Conservation (phyloP, 1,284 basidiomycete genomes). For the Malassezia dermatis region DNA sequence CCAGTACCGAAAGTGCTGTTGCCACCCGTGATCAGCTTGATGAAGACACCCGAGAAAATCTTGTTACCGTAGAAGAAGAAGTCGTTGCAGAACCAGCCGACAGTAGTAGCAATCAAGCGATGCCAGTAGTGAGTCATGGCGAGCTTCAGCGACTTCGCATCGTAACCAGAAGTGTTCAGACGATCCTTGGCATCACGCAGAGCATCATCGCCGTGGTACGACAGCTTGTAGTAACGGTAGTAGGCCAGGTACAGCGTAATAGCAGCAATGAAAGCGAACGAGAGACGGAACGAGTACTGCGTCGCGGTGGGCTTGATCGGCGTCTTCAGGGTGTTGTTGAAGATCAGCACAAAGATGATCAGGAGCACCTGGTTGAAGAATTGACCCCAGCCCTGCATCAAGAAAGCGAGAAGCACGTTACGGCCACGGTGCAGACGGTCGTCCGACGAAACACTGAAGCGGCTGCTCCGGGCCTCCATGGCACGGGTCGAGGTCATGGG, state of each 20-base stretch:
- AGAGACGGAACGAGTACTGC: slow-evolving; percentile 54
- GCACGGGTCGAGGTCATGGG: slow-evolving; percentile 55
- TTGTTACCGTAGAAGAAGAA: slow-evolving; percentile 52
- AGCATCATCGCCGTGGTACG: slow-evolving; percentile 46
- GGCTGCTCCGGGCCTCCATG: slow-evolving; percentile 51
- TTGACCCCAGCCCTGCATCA: slow-evolving; percentile 55
- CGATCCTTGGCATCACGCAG: slow-evolving; percentile 51
- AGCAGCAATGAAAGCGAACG: slow-evolving; percentile 53
- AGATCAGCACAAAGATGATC: slow-evolving; percentile 53
- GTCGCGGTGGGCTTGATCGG: slow-evolving; percentile 51
- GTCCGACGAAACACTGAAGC: slow-evolving; percentile 49
- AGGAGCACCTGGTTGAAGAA: slow-evolving; percentile 53
- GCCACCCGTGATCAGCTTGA: slow-evolving; percentile 49
- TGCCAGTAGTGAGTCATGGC: slow-evolving; percentile 52
- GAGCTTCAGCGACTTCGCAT: slow-evolving; percentile 52
- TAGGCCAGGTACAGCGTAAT: slow-evolving; percentile 54
- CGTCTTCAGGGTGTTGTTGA: slow-evolving; percentile 48
- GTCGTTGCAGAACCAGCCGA: slow-evolving; percentile 54
- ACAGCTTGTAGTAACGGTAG: slow-evolving; percentile 52
- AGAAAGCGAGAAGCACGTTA: slow-evolving; percentile 53
- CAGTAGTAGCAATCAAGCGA: slow-evolving; percentile 52
- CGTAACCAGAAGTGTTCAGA: slow-evolving; percentile 52
- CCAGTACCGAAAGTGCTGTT: slow-evolving; percentile 48
- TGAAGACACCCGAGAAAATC: slow-evolving; percentile 46
- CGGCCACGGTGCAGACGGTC: slow-evolving; percentile 55